Conservation (phyloP, 306 rosid genomes). For the Ormosia emarginata region DNA sequence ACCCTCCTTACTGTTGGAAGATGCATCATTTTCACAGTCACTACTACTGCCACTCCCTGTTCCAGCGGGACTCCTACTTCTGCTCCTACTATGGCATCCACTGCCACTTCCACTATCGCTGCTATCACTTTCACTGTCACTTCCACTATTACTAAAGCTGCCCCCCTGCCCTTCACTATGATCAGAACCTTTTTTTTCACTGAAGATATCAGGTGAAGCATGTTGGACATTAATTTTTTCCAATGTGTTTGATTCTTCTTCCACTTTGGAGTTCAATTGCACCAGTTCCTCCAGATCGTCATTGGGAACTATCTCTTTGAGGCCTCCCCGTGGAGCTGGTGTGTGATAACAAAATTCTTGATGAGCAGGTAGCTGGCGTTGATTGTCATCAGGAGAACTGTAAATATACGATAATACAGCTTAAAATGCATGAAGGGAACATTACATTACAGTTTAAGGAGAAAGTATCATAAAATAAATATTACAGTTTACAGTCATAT, state of each 20-base stretch:
- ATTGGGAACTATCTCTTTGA: constrained; percentile 47
- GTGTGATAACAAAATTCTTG: constrained; percentile 55
- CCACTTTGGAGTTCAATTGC: constrained; percentile 40
- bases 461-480: background rate
- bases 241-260: constrained; percentile 45
- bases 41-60: constrained; percentile 81
- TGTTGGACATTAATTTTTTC: constrained; percentile 47
- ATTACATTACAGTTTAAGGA: background rate
- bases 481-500: background rate
- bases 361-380: constrained; percentile 43
- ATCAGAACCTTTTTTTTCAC: constrained; percentile 64
- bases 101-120: constrained; percentile 85
- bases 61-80: constrained; percentile 70
- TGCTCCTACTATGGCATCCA: constrained; percentile 80
- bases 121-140: constrained; percentile 77
- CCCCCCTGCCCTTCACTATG: constrained; percentile 63
- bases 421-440: constrained; percentile 17
- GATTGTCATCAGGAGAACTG: constrained; percentile 81
- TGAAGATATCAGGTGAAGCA: constrained; percentile 55
- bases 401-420: constrained; percentile 6
- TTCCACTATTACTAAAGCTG: constrained; percentile 77
- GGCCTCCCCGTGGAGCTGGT: constrained; percentile 45
- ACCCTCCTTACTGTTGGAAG: constrained; percentile 75
- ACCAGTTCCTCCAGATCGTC: constrained; percentile 46
- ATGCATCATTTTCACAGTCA: constrained; percentile 87